These are phyloP conservation scores for Rhazya stricta DNA, from an alignment of 257 asterid species.

Conservation along the genomic window DNA sequence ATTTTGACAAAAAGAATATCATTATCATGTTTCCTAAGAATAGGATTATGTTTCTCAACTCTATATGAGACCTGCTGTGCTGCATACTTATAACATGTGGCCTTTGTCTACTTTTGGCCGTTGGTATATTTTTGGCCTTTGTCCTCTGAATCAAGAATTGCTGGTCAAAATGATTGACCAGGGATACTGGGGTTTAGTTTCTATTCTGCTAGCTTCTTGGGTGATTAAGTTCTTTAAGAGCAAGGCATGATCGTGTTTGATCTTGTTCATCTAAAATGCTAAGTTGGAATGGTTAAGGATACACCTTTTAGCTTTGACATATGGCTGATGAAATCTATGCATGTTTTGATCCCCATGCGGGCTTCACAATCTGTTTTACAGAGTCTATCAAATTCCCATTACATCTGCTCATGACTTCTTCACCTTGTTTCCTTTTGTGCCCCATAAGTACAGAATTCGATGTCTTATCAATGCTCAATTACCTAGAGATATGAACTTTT, in stretches of 20 bases:
- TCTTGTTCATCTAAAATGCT: not conserved
- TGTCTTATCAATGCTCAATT: slow-evolving; percentile 14
- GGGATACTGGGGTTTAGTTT: not conserved
- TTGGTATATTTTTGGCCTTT: too few species aligned
- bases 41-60: too few species aligned
- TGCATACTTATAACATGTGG: too few species aligned
- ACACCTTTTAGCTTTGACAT: not conserved
- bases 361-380: not conserved
- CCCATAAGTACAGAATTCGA: not conserved
- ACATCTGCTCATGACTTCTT: not conserved
- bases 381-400: not conserved
- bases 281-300: not conserved
- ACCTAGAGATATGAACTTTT: slow-evolving; percentile 2
- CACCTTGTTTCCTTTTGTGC: not conserved
- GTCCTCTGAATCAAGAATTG: too few species aligned
- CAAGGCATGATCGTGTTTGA: not conserved
- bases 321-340: not conserved
- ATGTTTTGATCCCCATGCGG: not conserved
- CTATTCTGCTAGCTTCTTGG: not conserved
- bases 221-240: not conserved
- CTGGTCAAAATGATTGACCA: too few species aligned
- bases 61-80: too few species aligned
- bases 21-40: too few species aligned
- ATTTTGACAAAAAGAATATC: too few species aligned
- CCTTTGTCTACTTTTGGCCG: too few species aligned